Conservation (phyloP, 2,329 filamentous ascomycete species). For the Calonectria montana region DNA sequence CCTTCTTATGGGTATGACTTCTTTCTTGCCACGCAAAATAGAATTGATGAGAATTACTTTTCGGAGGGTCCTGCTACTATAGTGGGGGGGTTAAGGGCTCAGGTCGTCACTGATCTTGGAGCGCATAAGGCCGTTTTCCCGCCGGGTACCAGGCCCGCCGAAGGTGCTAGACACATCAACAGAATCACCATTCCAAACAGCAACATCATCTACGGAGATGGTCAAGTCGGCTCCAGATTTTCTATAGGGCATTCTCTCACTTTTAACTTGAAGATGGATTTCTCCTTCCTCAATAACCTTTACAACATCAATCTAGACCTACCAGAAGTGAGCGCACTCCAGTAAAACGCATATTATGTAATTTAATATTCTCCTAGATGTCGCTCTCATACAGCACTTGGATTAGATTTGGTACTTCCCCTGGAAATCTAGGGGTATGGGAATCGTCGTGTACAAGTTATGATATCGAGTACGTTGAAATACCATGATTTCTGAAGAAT, state of each 20-base stretch:
- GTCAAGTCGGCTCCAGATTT: not conserved
- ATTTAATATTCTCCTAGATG: not conserved
- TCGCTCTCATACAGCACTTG: not conserved
- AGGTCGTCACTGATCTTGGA: not conserved
- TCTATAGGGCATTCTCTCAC: not conserved
- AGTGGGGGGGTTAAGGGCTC: not conserved
- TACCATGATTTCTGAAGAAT: too few relatives aligned
- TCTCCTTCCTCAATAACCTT: not conserved
- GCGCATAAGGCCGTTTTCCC: not conserved
- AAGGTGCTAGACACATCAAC: not conserved
- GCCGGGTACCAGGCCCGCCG: not conserved
- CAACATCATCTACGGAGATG: not conserved
- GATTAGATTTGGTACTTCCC: not conserved
- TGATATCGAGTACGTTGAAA: not conserved
- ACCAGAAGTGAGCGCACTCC: not conserved
- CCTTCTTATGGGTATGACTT: not conserved
- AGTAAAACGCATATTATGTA: too few relatives aligned
- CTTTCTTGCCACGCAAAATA: too few relatives aligned
- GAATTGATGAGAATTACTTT: not conserved
- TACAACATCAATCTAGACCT: not conserved
- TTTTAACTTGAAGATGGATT: not conserved
- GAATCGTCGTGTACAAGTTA: not conserved
- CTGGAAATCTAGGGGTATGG: not conserved
- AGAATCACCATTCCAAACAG: not conserved
- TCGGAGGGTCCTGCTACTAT: not conserved